Evolutionary conservation across 768 basidiomycete species (phyloP).

Genomic region (Pleurotus pulmonarius): DNA sequence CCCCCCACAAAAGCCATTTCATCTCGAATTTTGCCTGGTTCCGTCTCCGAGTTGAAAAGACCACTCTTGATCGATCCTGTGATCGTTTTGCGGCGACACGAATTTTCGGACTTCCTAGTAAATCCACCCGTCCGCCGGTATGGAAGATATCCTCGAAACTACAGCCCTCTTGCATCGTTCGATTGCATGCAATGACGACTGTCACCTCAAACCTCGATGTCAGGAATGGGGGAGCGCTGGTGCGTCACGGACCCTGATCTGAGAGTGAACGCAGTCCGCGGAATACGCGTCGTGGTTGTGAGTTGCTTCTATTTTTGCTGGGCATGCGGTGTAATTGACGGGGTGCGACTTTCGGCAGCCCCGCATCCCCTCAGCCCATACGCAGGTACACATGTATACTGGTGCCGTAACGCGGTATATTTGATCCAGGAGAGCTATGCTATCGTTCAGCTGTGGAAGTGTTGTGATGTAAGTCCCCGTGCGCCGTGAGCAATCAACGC

Average conservation of each 20-base stretch:
- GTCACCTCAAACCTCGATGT: neutral
- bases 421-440: neutral
- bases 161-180: too few species aligned
- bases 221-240: neutral
- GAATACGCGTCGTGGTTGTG: neutral
- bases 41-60: too few species aligned
- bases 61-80: too few species aligned
- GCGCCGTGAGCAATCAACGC: too few species aligned
- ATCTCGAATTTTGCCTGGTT: too few species aligned
- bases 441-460: too few species aligned
- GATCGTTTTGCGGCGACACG: too few species aligned
- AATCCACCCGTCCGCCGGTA: slow-evolving; percentile 21
- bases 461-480: too few species aligned
- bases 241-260: slow-evolving; percentile 37
- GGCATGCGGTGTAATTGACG: too few species aligned
- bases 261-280: slow-evolving; percentile 25
- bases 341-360: neutral
- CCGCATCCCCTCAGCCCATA: neutral
- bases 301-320: neutral
- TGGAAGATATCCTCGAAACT: slow-evolving; percentile 23
- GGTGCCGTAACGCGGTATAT: neutral
- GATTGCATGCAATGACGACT: slow-evolving; percentile 24
- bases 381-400: neutral
- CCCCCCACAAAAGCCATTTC: too few species aligned
- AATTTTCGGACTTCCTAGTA: slow-evolving; percentile 14